Percentiles rank a stretch among this genome's conserved stretches.
Evolutionary conservation across 1,284 basidiomycete genomes (phyloP).

Genomic region (Pseudomicrostroma phylloplanum): DNA sequence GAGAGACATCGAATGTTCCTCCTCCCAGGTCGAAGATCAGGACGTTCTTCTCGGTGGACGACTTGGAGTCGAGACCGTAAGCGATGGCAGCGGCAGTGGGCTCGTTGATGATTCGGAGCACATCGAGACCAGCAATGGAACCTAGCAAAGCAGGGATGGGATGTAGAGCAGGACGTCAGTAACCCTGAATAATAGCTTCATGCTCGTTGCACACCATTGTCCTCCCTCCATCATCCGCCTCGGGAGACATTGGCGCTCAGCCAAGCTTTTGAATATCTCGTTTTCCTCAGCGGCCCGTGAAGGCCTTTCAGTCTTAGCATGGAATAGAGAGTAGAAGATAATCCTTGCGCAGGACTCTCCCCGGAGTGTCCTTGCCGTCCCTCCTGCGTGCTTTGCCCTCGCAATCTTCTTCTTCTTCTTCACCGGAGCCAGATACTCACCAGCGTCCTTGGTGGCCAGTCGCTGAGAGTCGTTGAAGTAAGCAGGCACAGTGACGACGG

Average conservation of each 20-base stretch:
- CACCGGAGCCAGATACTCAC: constrained; percentile 27
- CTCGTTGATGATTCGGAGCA: constrained; percentile 67
- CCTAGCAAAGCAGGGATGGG: constrained; percentile 42
- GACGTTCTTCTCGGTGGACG: constrained; percentile 73
- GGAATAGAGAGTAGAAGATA: constrained; percentile 39
- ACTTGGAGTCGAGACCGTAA: constrained; percentile 57
- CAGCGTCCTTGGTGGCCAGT: constrained; percentile 59
- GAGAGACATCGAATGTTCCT: constrained; percentile 68
- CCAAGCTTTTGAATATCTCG: constrained; percentile 13
- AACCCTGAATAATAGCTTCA: not conserved
- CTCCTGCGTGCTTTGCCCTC: not conserved
- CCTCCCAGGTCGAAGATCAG: constrained; percentile 99
- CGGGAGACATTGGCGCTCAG: constrained; percentile 9
- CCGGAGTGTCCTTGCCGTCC: not conserved
- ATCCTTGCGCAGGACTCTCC: constrained; percentile 36
- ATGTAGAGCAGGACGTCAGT: constrained; percentile 13
- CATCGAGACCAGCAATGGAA: constrained; percentile 62
- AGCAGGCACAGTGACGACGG: constrained; percentile 65
- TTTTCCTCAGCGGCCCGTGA: constrained; percentile 3
- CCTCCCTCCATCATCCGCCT: not conserved
- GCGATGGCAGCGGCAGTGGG: constrained; percentile 55
- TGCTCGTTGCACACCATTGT: not conserved
- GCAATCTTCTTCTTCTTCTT: constrained; percentile 4
- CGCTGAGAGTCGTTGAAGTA: constrained; percentile 68
- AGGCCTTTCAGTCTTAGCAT: constrained; percentile 48